phyloP scores from a whole-genome alignment of 371 early-diverging fungal species.

The Zopfochytrium polystomum region DNA sequence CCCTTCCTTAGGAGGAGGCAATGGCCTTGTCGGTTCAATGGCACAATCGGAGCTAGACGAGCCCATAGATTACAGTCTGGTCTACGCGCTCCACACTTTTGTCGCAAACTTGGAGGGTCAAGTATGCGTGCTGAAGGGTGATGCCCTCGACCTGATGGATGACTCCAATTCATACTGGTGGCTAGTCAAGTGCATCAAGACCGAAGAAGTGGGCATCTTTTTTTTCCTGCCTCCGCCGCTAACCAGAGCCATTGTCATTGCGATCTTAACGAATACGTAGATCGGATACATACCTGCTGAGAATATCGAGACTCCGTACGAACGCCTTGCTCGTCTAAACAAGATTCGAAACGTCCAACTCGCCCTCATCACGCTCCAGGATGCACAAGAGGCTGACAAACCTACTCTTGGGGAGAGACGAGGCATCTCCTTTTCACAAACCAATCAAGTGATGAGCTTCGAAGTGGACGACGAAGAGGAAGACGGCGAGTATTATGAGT shows the following conservation, averaged over 20 bases:
- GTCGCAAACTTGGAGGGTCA: conserved; percentile 91
- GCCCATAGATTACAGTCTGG: conserved; percentile 46
- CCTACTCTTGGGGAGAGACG: neutral
- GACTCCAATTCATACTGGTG: conserved; percentile 96
- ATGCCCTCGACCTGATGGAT: conserved; percentile 83
- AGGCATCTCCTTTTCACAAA: conserved; percentile 8
- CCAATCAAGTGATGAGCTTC: neutral
- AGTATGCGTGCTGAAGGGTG: conserved; percentile 83
- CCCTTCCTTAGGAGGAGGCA: no score
- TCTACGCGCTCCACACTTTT: conserved; percentile 92
- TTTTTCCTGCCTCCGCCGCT: no score
- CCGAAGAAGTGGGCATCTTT: conserved; percentile 54
- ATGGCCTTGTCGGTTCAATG: no score
- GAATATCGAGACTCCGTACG: conserved; percentile 91
- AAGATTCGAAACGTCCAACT: conserved; percentile 66
- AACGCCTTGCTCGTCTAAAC: conserved; percentile 85
- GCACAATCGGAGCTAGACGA: conserved; percentile 23
- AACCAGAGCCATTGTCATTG: no score
- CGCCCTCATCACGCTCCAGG: conserved; percentile 5
- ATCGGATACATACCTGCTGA: conserved; percentile 96
- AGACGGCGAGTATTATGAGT: neutral
- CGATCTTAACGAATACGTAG: conserved; percentile 6
- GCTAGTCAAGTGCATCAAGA: conserved; percentile 84
- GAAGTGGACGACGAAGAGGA: conserved; percentile 3
- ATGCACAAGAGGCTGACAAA: neutral